Conservation (phyloP, 371 early-diverging fungal species). For the Mycotypha africana region DNA sequence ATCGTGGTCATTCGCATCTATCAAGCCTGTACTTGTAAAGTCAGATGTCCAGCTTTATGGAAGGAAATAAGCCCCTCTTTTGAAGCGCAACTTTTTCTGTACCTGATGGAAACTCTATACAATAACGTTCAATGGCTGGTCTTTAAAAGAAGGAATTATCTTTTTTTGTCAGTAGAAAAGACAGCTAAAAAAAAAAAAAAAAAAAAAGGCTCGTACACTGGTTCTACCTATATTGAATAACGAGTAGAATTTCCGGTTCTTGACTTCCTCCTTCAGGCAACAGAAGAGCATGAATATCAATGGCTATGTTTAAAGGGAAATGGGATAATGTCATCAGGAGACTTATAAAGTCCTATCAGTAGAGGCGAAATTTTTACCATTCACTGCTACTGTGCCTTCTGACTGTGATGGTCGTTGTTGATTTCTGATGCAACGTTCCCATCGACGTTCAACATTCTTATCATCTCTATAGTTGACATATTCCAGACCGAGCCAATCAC, state of each 20-base stretch:
- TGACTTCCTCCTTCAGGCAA: too few species aligned
- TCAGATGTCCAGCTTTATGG: neutral
- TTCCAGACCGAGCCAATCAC: slow-evolving; percentile 49
- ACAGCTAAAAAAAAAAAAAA: too few species aligned
- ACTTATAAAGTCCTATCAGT: too few species aligned
- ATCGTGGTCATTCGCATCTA: slow-evolving; percentile 43
- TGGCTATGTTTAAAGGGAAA: slow-evolving; percentile 33
- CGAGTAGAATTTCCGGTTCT: slow-evolving; percentile 44
- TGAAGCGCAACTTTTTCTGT: slow-evolving; percentile 2
- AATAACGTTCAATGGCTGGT: slow-evolving; percentile 49
- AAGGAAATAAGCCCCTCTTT: neutral
- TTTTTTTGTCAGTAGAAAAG: too few species aligned
- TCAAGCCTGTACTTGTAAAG: slow-evolving; percentile 35
- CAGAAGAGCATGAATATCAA: slow-evolving; percentile 46
- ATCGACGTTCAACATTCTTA: slow-evolving; percentile 18
- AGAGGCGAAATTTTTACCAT: too few species aligned
- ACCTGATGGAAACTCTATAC: slow-evolving; percentile 64
- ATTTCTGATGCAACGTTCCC: slow-evolving; percentile 43
- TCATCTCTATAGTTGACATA: slow-evolving; percentile 30
- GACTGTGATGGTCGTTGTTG: too few species aligned
- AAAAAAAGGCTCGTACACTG: too few species aligned
- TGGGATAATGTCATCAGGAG: too few species aligned
- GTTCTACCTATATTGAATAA: slow-evolving; percentile 49
- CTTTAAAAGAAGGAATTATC: too few species aligned
- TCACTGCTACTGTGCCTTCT: too few species aligned